Base-by-base conservation (phyloP, 202 grass and related monocot genomes). In the Zoysia matrella region DNA sequence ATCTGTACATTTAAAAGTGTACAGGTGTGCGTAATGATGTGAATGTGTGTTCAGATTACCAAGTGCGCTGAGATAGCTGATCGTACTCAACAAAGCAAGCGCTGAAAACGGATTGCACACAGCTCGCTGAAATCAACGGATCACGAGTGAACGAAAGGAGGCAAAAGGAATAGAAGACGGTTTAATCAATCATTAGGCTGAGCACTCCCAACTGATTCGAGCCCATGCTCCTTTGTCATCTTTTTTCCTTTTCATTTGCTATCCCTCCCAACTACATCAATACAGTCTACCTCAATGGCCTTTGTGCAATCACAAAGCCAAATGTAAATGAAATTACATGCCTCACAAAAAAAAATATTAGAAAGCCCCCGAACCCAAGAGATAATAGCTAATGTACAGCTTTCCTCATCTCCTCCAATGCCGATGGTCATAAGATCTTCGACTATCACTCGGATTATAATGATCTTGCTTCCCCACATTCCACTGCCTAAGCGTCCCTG, bases 321-420 rank as follows among this genome's bases (percentile, higher is more conserved):
- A 82, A 43, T 64, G 41, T 50, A 86, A 89, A 22, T 57, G 47
- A 86, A 77, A 77, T 88, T 8, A 56, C 22, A 72, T 10, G 46
- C 77, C 6, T 57, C 63, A 52, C 22, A 22, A 65, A 77, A 72
- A 47, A 84, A 84, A 83, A 57, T 47, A 46, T 60, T 47, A 67
- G 22, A 84, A 56, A 12, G 12, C 77, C 41, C 48, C 49, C 7
- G 71, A 90, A 79, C 70, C 66, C 71, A 54, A 14, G 10, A 14
- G 14, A 3, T 52, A 62, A 2, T 62, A 62, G 43, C 53, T 74
- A 86, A 88, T 79, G 16, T 79, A 74, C 82, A 86, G 82, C 13
- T 39, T 18, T 7, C 15, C 75, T 71, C 62, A 80, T 81, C 92
- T 89, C 76, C 82, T 89, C 50, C 89, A 53, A 1, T 71, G 78